Evolutionary conservation across 495 filamentous ascomycete species (phyloP).

Genomic region (Penicillium maclennaniae): DNA sequence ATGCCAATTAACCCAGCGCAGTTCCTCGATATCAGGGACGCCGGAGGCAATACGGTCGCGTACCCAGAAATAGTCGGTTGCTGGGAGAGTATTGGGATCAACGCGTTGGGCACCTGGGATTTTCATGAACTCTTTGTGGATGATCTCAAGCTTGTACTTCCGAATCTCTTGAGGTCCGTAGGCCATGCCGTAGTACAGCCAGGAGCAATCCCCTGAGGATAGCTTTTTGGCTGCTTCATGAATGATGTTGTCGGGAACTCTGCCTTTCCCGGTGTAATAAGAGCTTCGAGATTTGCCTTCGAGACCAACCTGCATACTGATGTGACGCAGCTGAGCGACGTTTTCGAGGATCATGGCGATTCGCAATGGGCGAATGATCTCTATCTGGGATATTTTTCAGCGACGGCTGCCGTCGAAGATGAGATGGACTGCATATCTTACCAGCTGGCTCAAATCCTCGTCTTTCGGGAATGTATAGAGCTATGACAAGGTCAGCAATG

Average conservation of each 20-base stretch:
- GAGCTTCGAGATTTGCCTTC: constrained; percentile 27
- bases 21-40: constrained; percentile 47
- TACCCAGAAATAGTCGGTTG: constrained; percentile 36
- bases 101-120: constrained; percentile 44
- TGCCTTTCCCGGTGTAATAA: constrained; percentile 7
- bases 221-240: constrained; percentile 31
- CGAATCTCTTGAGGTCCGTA: constrained; percentile 42
- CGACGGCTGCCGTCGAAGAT: background rate
- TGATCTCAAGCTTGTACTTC: constrained; percentile 37
- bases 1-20: constrained; percentile 54
- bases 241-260: constrained; percentile 25
- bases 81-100: constrained; percentile 35
- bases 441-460: constrained; percentile 45
- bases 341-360: constrained; percentile 50
- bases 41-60: constrained; percentile 41
- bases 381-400: constrained; percentile 20
- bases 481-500: constrained; percentile 15
- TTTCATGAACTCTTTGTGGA: constrained; percentile 44
- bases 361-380: constrained; percentile 51
- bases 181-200: constrained; percentile 12
- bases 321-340: constrained; percentile 47
- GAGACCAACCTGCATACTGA: constrained; percentile 44
- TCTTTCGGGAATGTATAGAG: constrained; percentile 51
- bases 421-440: background rate
- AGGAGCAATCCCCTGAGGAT: constrained; percentile 8